Percentiles rank a stretch among this genome's conserved stretches.
Evolutionary conservation across 768 basidiomycete species (phyloP).

Genomic region (Lactifluus rugatus): DNA sequence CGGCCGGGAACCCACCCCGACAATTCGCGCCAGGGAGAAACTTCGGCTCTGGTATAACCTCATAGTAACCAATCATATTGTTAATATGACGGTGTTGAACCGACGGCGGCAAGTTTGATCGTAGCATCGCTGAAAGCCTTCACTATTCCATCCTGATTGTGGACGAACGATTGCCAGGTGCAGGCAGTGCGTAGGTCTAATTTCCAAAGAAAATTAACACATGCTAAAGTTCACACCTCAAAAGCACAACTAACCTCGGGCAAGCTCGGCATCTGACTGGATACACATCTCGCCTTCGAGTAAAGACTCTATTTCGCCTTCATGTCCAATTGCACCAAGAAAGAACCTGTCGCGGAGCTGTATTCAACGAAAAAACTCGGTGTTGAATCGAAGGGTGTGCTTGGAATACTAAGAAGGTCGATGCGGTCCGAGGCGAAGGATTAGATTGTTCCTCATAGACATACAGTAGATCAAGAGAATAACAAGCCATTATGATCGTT

Average conservation of each 20-base stretch:
- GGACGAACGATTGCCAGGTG: slow-evolving; percentile 37
- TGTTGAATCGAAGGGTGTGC: slow-evolving; percentile 35
- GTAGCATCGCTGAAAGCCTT: slow-evolving; percentile 33
- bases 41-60: slow-evolving; percentile 33
- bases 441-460: too few relatives aligned
- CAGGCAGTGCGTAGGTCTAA: slow-evolving; percentile 37
- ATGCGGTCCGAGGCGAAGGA: slow-evolving; percentile 19
- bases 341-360: slow-evolving; percentile 8
- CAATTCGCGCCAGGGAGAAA: slow-evolving; percentile 20
- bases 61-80: slow-evolving; percentile 35
- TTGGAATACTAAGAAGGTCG: slow-evolving; percentile 23
- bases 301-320: background rate
- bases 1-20: slow-evolving; percentile 18
- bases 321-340: background rate
- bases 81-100: slow-evolving; percentile 31
- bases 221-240: background rate
- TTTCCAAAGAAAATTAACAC: slow-evolving; percentile 1
- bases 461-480: too few relatives aligned
- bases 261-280: slow-evolving; percentile 14
- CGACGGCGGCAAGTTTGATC: slow-evolving; percentile 35
- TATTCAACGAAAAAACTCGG: slow-evolving; percentile 21
- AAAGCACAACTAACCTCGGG: slow-evolving; percentile 16
- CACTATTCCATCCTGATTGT: slow-evolving; percentile 20
- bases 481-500: too few relatives aligned
- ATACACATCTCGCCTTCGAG: slow-evolving; percentile 6